Evolutionary conservation across 306 rosid genomes (phyloP).

Genomic region (Vachellia collinsii): DNA sequence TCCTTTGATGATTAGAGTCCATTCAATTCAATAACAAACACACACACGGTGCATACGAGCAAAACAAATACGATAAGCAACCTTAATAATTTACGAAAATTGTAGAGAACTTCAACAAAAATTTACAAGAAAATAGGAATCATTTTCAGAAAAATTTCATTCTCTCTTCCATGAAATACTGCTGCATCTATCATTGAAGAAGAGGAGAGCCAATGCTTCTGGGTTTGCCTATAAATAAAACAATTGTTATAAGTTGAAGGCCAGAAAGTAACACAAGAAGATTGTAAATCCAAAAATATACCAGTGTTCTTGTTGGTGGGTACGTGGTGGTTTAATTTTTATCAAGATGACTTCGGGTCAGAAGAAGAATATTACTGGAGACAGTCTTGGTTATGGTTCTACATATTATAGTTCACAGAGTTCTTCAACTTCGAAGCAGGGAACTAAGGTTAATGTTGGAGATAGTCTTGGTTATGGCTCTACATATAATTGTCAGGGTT

Average conservation of each 20-base stretch:
- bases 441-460: background rate
- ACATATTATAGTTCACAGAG: too few relatives aligned
- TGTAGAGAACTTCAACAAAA: background rate
- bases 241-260: background rate
- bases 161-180: background rate
- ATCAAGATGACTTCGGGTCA: background rate
- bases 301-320: too few relatives aligned
- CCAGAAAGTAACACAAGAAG: background rate
- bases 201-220: background rate
- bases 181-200: background rate
- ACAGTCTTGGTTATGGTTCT: background rate
- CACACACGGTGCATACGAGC: background rate
- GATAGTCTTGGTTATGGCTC: background rate
- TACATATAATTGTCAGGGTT: too few relatives aligned
- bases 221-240: background rate
- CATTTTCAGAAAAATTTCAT: background rate
- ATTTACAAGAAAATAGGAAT: background rate
- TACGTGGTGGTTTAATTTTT: background rate
- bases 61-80: background rate
- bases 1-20: background rate
- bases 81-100: background rate
- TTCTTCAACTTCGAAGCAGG: background rate
- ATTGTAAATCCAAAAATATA: background rate
- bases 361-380: background rate
- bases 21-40: background rate